Conservation (phyloP, 2,329 filamentous ascomycete species). For the Berkeleyomyces rouxiae region DNA sequence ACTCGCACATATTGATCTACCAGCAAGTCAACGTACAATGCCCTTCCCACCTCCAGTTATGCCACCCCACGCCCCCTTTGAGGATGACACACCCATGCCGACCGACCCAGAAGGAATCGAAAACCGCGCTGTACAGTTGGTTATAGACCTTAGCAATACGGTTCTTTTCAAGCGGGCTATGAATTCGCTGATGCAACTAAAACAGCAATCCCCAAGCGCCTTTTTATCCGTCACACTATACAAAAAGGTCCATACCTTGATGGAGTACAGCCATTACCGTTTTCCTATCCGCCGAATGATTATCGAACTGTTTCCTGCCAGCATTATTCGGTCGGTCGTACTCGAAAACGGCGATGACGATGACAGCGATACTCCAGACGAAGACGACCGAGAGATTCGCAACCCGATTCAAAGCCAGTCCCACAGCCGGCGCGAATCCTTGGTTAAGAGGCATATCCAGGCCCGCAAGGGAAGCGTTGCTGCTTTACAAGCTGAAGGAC, state of each 20-base stretch:
- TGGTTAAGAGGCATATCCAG: conserved; percentile 3
- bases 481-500: conserved; percentile 3
- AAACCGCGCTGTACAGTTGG: conserved; percentile 67
- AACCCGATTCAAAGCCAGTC: not conserved
- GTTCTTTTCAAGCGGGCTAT: conserved; percentile 81
- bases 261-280: conserved; percentile 81
- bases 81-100: conserved; percentile 23
- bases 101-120: conserved; percentile 36
- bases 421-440: conserved; percentile 6
- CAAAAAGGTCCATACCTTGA: conserved; percentile 63
- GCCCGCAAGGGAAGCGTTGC: conserved; percentile 10
- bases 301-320: conserved; percentile 86
- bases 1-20: conserved; percentile 30
- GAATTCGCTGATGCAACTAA: conserved; percentile 64
- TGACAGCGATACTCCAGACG: conserved; percentile 29
- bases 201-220: conserved; percentile 53
- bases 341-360: conserved; percentile 47
- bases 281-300: conserved; percentile 77
- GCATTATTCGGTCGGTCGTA: conserved; percentile 68
- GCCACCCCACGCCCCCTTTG: conserved; percentile 23
- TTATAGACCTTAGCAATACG: conserved; percentile 81
- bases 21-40: conserved; percentile 35
- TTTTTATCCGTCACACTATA: conserved; percentile 69
- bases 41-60: conserved; percentile 24
- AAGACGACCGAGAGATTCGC: conserved; percentile 21